phyloP scores from a whole-genome alignment of 1,284 basidiomycete genomes.

The Trichosporon sp. region DNA sequence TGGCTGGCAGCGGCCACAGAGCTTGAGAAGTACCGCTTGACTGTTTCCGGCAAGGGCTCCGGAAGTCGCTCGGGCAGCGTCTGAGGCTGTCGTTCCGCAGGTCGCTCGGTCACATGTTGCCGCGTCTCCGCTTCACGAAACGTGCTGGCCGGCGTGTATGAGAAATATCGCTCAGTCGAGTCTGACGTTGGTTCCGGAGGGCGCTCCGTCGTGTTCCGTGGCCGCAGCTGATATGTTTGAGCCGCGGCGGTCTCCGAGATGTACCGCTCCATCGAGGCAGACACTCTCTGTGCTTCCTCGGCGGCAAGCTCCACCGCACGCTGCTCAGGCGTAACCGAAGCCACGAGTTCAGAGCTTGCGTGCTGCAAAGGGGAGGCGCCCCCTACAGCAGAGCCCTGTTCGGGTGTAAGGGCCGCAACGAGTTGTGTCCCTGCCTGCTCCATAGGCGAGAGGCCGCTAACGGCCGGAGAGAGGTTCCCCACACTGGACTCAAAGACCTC shows the following conservation, averaged over 20 bases:
- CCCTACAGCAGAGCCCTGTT: not conserved
- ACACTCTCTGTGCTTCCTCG: not conserved
- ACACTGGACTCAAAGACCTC: not conserved
- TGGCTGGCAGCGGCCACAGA: not conserved
- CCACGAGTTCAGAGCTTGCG: not conserved
- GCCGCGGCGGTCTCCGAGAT: not conserved
- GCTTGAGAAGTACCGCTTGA: not conserved
- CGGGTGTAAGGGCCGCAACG: not conserved
- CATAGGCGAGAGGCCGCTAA: not conserved
- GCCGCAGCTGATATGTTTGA: not conserved
- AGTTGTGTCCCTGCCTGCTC: not conserved
- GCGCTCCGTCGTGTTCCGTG: not conserved
- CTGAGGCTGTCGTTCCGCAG: not conserved
- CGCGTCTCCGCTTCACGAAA: not conserved
- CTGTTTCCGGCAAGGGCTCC: not conserved
- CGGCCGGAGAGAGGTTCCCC: not conserved
- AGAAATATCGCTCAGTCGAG: not conserved
- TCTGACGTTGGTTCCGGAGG: not conserved
- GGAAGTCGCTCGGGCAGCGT: not conserved
- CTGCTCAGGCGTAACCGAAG: not conserved
- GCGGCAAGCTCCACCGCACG: not conserved
- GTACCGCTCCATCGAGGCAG: not conserved
- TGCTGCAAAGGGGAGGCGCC: not conserved
- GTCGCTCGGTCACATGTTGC: not conserved
- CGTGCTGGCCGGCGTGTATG: not conserved